Percentiles rank a stretch among this genome's conserved stretches.
Conservation (phyloP, 768 basidiomycete species). For the Melanogaster broomeanus region DNA sequence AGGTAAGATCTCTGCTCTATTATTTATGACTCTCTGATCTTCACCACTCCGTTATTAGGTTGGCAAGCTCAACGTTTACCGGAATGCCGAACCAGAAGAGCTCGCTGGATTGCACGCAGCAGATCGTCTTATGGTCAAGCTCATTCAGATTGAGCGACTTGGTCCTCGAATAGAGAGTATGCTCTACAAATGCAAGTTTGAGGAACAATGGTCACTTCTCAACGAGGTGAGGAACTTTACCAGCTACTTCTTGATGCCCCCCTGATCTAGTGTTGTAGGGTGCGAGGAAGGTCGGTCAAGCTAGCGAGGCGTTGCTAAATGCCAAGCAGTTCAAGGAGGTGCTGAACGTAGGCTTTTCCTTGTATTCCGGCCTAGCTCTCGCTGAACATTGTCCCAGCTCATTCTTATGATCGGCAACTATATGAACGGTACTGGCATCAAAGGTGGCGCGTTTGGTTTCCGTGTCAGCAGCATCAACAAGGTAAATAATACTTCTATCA, state of each 20-base stretch:
- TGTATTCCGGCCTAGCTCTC: not conserved
- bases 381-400: conserved; percentile 45
- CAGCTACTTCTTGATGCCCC: not conserved
- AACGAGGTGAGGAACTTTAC: conserved; percentile 60
- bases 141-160: conserved; percentile 92
- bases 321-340: conserved; percentile 91
- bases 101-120: conserved; percentile 89
- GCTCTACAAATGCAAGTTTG: conserved; percentile 88
- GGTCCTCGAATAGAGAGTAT: conserved; percentile 91
- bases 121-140: conserved; percentile 94
- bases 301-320: conserved; percentile 74
- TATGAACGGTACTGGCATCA: conserved; percentile 95
- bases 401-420: conserved; percentile 97
- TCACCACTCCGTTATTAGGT: conserved; percentile 44
- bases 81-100: conserved; percentile 83
- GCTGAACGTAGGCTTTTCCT: conserved; percentile 62
- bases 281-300: conserved; percentile 77
- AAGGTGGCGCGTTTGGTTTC: conserved; percentile 97
- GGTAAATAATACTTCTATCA: conserved; percentile 40
- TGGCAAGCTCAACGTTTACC: conserved; percentile 88
- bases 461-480: conserved; percentile 97
- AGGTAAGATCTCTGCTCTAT: conserved; percentile 44
- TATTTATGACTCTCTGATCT: not conserved
- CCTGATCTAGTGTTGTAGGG: conserved; percentile 48
- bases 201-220: conserved; percentile 79